Conservation (phyloP, 495 filamentous ascomycete species). For the Coniosporium apollinis region DNA sequence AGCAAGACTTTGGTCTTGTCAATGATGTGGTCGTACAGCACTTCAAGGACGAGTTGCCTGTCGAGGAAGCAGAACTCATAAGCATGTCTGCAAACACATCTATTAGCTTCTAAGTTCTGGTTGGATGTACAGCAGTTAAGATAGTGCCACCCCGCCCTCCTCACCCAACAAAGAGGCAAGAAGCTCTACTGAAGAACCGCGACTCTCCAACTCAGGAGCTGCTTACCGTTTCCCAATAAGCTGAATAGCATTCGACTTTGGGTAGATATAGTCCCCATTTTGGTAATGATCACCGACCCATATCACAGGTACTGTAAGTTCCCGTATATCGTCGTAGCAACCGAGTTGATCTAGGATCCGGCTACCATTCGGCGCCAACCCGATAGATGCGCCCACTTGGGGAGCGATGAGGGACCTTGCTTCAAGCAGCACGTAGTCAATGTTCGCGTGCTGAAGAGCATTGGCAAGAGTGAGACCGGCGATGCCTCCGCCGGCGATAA, state of each 20-base stretch:
- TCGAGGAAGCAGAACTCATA: not conserved
- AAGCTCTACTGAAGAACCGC: too few species aligned
- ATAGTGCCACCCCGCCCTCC: too few species aligned
- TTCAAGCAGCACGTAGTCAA: constrained; percentile 14
- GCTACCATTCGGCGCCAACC: constrained; percentile 10
- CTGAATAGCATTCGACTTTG: too few species aligned
- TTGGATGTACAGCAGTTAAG: too few species aligned
- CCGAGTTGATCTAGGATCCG: constrained; percentile 17
- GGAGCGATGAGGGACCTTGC: constrained; percentile 3
- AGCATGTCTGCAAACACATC: not conserved
- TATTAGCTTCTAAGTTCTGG: too few species aligned
- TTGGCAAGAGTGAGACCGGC: constrained; percentile 3
- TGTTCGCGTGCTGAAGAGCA: not conserved
- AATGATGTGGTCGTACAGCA: not conserved
- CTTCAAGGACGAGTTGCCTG: not conserved
- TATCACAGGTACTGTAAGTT: too few species aligned
- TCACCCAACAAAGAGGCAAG: too few species aligned
- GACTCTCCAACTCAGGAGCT: too few species aligned
- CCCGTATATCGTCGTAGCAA: not conserved
- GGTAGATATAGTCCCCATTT: too few species aligned
- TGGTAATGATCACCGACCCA: too few species aligned
- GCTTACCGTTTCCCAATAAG: too few species aligned
- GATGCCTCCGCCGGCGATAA: constrained; percentile 3
- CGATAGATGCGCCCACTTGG: constrained; percentile 11
- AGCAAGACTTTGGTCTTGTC: not conserved